Evolutionary conservation across 257 asterid species (phyloP), one percentile per base, ranked within the genome.

Genomic region (Nicotiana obtusifolia): DNA sequence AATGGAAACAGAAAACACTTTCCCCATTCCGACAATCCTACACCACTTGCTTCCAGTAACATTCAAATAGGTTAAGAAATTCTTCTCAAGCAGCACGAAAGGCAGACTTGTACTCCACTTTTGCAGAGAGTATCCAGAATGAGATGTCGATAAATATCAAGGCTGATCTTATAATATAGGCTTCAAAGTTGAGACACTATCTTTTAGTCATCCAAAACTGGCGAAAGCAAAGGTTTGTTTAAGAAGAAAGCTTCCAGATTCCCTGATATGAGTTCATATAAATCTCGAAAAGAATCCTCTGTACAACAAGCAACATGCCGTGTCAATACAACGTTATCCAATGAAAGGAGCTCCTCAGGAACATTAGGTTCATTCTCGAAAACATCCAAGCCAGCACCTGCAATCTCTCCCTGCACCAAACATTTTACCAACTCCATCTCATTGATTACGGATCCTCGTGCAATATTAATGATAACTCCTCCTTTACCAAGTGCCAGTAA

Each of bases 391-490:
- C 90, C 90, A 7, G 89, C 90, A 11, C 90, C 91, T 19, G 76
- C 87, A 22, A 87, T 85, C 19, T 83, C 26, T 26, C 89, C 89
- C 54, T 82, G 52, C 84, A 37, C 28, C 82, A 89, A 85, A 67
- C 84, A 87, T 41, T 64, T 65, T 41, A 89, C 87, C 87, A 89
- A 49, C 22, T 82, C 89, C 78, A 77, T 85, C 71, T 89, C 90
- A 54, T 85, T 86, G 4, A 88, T 81, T 54, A 84, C 26, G 8
- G 90, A 91, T 3, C 97, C 98, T 5, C 99, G 97, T 0, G 94
- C 97, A 24, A 91, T 81, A 28, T 95, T 95, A 3, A 95, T 84
- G 14, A 95, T 64, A 7, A 95, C 85, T 5, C 98, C 98, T 65
- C 59, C 82, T 60, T 90, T 87, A 10, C 97, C 97, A 0, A 95